Percentiles rank a stretch among this genome's conserved stretches.
Evolutionary conservation across 176 grass and related monocot species (phyloP).

Genomic region (Saccharum officinarum): DNA sequence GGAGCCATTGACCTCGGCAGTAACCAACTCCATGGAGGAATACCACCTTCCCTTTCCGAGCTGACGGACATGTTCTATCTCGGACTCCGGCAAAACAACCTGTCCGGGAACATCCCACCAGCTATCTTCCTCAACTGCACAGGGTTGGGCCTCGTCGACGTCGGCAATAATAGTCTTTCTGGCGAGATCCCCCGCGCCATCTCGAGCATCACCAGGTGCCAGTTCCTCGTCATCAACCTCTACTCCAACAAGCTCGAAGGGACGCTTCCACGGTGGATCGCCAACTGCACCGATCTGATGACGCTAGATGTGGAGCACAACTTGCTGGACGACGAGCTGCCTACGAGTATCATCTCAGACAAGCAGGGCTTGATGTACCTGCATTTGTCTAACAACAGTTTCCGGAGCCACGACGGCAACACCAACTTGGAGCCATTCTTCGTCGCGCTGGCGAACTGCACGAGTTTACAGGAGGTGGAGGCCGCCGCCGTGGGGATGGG

Average conservation of each 20-base stretch:
- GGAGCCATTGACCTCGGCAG: background rate
- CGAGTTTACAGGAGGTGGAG: too few species aligned
- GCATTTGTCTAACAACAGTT: too few species aligned
- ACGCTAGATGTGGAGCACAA: too few species aligned
- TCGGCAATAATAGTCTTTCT: slow-evolving; percentile 44
- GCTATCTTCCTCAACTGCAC: slow-evolving; percentile 60
- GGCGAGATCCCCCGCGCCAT: slow-evolving; percentile 43
- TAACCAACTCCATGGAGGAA: slow-evolving; percentile 45
- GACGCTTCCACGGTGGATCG: slow-evolving; percentile 63
- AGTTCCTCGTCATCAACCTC: slow-evolving; percentile 29
- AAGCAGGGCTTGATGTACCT: too few species aligned
- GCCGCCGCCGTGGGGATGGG: too few species aligned
- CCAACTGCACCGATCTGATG: slow-evolving; percentile 39
- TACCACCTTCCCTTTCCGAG: slow-evolving; percentile 48
- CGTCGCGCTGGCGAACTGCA: too few species aligned
- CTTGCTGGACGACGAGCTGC: too few species aligned
- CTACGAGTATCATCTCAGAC: too few species aligned
- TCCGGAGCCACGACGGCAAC: too few species aligned
- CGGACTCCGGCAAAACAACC: slow-evolving; percentile 34
- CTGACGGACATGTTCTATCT: slow-evolving; percentile 31
- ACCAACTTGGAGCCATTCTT: too few species aligned
- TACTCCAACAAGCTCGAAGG: slow-evolving; percentile 61
- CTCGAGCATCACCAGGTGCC: background rate
- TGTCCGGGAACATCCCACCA: slow-evolving; percentile 54
- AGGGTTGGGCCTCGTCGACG: background rate